phyloP scores from a whole-genome alignment of 2,329 filamentous ascomycete genomes.

The Fusarium sp. region DNA sequence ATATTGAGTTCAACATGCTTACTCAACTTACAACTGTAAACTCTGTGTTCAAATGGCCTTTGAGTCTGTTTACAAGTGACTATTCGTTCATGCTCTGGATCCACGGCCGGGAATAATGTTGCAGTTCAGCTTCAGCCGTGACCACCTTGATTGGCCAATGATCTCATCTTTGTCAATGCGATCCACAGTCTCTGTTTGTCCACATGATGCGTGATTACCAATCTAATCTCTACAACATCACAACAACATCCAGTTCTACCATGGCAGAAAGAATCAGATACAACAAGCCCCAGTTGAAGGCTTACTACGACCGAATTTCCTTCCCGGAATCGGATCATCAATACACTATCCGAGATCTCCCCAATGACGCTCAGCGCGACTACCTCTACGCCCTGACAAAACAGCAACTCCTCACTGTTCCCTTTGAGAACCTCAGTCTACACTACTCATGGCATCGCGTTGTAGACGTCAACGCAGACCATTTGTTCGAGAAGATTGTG shows the following conservation, averaged over 20 bases:
- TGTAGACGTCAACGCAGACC: constrained; percentile 15
- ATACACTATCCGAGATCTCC: background rate
- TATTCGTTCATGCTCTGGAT: fast-evolving
- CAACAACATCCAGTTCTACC: background rate
- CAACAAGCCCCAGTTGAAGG: background rate
- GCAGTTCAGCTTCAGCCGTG: background rate
- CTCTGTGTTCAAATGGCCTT: background rate
- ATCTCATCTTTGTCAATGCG: background rate
- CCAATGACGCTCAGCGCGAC: constrained; percentile 2
- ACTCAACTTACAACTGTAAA: background rate
- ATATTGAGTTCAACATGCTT: background rate
- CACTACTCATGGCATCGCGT: constrained; percentile 30
- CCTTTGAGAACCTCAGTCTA: constrained; percentile 29
- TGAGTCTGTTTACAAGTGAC: background rate
- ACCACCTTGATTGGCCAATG: background rate
- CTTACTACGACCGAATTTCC: constrained; percentile 23
- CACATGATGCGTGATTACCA: background rate
- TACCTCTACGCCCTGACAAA: background rate
- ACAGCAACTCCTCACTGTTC: constrained; percentile 11
- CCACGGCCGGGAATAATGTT: background rate
- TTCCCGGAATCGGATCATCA: background rate
- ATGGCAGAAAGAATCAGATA: constrained; percentile 25
- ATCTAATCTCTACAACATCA: background rate
- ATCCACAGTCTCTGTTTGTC: constrained; percentile 3
- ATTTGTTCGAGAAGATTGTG: constrained; percentile 25